These are phyloP conservation scores for Psidium guajava DNA, from an alignment of 345 rosid genomes.

Conservation along the genomic window DNA sequence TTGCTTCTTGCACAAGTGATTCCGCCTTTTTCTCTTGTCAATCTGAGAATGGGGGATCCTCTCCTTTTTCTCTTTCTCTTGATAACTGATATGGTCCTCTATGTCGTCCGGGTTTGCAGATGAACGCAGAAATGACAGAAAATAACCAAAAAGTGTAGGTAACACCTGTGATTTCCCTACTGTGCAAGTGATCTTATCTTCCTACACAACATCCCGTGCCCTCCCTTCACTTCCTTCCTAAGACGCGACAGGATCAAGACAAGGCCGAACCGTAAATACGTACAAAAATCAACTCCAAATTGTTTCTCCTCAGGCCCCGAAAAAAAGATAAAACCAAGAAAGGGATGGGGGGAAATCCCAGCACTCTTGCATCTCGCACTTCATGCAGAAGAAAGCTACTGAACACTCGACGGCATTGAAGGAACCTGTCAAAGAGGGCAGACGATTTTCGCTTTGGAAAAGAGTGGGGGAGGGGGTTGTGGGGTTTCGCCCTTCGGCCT, in stretches of 20 bases:
- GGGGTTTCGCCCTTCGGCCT: too few relatives aligned
- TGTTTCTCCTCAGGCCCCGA: neutral
- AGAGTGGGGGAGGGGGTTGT: too few relatives aligned
- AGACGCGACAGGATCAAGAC: neutral
- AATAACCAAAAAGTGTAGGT: neutral
- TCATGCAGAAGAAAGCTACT: neutral
- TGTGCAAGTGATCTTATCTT: neutral
- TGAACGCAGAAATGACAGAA: neutral
- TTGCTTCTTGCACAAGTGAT: conserved; percentile 12
- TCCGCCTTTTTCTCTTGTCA: neutral
- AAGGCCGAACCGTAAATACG: neutral
- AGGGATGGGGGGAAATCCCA: neutral
- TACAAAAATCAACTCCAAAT: neutral
- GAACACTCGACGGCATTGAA: neutral
- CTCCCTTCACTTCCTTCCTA: neutral
- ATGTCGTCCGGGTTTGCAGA: neutral
- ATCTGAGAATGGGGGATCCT: neutral
- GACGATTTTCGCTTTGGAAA: too few relatives aligned
- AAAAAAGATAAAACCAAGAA: too few relatives aligned
- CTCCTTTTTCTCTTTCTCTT: neutral
- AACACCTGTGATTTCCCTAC: neutral
- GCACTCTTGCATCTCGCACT: neutral
- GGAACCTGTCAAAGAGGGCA: neutral
- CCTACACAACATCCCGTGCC: neutral
- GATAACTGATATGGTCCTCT: neutral